Evolutionary conservation across 1,284 basidiomycete genomes (phyloP).

Genomic region (Serendipita sp.): DNA sequence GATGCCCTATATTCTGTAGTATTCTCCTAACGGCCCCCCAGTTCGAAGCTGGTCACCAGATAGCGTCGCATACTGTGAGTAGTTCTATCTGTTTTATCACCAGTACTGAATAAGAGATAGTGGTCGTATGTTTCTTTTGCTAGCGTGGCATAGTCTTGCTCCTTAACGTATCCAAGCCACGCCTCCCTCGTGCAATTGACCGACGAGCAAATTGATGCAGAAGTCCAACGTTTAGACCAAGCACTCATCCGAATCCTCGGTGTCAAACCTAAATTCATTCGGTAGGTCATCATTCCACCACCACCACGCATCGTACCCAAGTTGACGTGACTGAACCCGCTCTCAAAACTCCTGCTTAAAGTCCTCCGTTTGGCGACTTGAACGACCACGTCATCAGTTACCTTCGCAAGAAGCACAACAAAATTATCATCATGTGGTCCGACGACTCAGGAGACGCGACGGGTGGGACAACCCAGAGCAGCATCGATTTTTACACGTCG

Average conservation of each 20-base stretch:
- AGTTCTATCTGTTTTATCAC: not conserved
- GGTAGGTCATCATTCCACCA: not conserved
- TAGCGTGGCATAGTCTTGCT: not conserved
- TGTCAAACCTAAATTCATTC: not conserved
- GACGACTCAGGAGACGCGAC: not conserved
- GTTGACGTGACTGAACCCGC: not conserved
- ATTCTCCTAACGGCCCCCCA: not conserved
- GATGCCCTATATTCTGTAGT: not conserved
- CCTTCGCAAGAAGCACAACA: not conserved
- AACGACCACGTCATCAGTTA: not conserved
- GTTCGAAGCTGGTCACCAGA: not conserved
- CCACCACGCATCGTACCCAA: not conserved
- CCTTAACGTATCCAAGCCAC: not conserved
- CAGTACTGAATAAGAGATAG: not conserved
- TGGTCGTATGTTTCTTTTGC: not conserved
- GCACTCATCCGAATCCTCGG: not conserved
- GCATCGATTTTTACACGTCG: not conserved
- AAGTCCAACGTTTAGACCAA: not conserved
- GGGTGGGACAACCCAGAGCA: not conserved
- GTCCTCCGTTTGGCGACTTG: not conserved
- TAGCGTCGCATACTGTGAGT: conserved; percentile 1
- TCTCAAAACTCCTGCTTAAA: not conserved
- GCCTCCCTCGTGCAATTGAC: not conserved
- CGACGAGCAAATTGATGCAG: not conserved
- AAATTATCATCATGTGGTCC: conserved; percentile 2